phyloP scores from a whole-genome alignment of 176 grass and related monocot genomes.

The Oryza meyeriana region DNA sequence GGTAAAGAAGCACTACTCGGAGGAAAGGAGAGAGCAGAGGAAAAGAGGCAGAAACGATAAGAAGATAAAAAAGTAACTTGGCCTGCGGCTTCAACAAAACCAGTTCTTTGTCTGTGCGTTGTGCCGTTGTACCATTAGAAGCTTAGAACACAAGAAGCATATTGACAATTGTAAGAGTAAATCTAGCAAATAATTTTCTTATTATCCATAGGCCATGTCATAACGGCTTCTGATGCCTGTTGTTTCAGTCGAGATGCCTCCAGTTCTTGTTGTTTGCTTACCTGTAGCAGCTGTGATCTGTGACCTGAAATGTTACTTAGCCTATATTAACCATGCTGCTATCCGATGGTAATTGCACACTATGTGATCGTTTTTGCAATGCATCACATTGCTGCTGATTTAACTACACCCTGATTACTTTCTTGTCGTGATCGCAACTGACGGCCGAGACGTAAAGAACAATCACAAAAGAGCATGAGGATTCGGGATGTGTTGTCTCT shows the following conservation, averaged over 20 bases:
- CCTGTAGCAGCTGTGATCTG: background rate
- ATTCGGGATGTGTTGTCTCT: slow-evolving; percentile 13
- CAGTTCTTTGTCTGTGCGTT: background rate
- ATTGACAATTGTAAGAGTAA: background rate
- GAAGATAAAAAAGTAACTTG: slow-evolving; percentile 61
- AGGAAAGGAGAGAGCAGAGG: slow-evolving; percentile 79
- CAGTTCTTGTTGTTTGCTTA: background rate
- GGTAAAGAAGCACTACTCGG: slow-evolving; percentile 90
- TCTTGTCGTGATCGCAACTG: slow-evolving; percentile 21
- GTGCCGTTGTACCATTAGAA: slow-evolving; percentile 37
- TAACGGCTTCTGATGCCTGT: background rate
- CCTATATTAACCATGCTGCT: background rate
- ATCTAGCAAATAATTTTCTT: background rate
- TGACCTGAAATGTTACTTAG: background rate
- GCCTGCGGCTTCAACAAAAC: background rate
- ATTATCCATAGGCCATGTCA: background rate
- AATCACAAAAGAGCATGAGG: background rate
- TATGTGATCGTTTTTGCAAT: background rate
- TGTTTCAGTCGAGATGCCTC: background rate
- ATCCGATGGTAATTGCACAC: background rate
- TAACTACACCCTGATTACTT: background rate
- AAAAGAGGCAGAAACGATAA: slow-evolving; percentile 85
- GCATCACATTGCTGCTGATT: slow-evolving; percentile 32
- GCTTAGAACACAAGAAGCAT: background rate
- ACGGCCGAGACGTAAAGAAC: background rate